phyloP scores from a whole-genome alignment of 331 rosid species.

The Quercus phellos region DNA sequence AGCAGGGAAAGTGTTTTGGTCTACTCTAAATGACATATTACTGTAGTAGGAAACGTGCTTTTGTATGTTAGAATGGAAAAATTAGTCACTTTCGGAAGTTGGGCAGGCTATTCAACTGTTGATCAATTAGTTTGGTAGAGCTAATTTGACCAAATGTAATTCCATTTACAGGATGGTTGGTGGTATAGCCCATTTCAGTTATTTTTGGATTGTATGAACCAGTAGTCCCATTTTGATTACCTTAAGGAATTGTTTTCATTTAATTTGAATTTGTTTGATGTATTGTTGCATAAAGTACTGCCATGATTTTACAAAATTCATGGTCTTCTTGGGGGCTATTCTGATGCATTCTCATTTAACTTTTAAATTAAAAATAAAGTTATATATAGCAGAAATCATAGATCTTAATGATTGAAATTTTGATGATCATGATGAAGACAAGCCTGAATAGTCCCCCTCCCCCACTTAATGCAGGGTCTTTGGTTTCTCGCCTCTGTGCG shows the following conservation, averaged over 20 bases:
- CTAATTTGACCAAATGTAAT: background rate
- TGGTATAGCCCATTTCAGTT: background rate
- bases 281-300: no score
- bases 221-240: background rate
- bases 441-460: background rate
- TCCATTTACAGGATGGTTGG: background rate
- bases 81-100: background rate
- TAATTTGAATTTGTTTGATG: no score
- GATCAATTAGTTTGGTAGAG: background rate
- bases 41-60: background rate
- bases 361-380: no score
- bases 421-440: no score
- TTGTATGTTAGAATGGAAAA: background rate
- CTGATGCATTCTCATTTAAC: background rate
- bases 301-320: background rate
- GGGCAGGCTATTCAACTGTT: background rate
- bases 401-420: background rate
- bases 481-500: no score
- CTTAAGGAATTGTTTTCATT: background rate
- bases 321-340: background rate
- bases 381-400: background rate
- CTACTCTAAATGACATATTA: background rate
- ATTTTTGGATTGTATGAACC: background rate
- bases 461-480: background rate
- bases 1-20: background rate